phyloP scores from a whole-genome alignment of 345 rosid species.

The Euclidium syriacum region DNA sequence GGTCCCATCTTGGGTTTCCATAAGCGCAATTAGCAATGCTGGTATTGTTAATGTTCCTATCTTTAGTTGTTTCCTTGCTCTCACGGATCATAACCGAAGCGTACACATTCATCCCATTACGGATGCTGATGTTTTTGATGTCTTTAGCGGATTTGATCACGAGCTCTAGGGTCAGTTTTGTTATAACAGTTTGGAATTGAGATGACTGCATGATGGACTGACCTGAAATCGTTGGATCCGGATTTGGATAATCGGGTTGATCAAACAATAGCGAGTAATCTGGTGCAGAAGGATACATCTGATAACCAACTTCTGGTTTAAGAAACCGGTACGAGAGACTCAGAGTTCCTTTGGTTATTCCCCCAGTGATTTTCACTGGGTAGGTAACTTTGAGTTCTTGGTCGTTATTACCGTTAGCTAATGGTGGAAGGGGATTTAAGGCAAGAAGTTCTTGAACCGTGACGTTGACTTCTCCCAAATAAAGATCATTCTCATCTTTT shows the following conservation, averaged over 20 bases:
- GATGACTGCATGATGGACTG: no score
- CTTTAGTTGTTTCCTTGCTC: no score
- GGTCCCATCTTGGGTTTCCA: no score
- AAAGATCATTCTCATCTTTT: conserved; percentile 46
- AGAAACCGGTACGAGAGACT: conserved; percentile 46
- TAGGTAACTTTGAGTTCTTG: conserved; percentile 30
- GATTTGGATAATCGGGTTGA: background rate
- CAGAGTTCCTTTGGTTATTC: conserved; percentile 33
- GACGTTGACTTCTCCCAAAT: no score
- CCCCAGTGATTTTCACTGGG: conserved; percentile 51
- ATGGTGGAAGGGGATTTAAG: background rate
- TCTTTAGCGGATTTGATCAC: conserved; percentile 44
- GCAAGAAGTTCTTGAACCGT: conserved; percentile 44
- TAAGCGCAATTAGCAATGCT: no score
- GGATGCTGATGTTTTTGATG: conserved; percentile 44
- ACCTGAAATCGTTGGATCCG: no score
- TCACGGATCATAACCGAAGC: no score
- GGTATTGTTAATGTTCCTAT: no score
- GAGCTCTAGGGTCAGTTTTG: conserved; percentile 38
- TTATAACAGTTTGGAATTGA: conserved; percentile 13
- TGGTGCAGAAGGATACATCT: background rate
- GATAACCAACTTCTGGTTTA: conserved; percentile 11
- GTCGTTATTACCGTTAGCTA: conserved; percentile 3
- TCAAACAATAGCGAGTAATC: background rate
- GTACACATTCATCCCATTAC: conserved; percentile 63